A percentile compares a stretch with the other conserved stretches of the same genome.
Conservation (phyloP, 495 filamentous ascomycete genomes). For the Tuber melanosporum region DNA sequence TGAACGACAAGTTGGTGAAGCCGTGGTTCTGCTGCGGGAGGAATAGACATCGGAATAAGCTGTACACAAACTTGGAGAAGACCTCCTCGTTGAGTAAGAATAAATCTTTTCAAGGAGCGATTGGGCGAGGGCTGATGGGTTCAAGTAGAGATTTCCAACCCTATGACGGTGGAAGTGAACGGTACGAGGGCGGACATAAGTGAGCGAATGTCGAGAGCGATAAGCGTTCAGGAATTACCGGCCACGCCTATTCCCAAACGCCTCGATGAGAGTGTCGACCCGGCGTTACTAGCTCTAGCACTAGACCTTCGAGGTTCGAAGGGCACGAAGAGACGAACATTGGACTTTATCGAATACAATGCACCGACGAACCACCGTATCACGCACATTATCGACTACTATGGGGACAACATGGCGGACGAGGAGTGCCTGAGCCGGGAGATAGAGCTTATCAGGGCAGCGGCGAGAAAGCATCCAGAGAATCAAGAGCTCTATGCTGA, state of each 20-base stretch:
- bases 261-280: constrained; percentile 12
- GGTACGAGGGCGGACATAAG: constrained; percentile 14
- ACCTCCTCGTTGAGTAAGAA: constrained; percentile 7
- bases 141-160: constrained; percentile 8
- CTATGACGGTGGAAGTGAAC: constrained; percentile 11
- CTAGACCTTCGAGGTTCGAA: constrained; percentile 6
- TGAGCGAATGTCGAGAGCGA: not conserved
- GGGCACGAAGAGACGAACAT: constrained; percentile 6
- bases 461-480: constrained; percentile 17
- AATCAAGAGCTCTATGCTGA: constrained; percentile 13
- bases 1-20: constrained; percentile 7
- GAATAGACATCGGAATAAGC: constrained; percentile 11
- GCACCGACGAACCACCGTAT: constrained; percentile 8
- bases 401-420: constrained; percentile 15
- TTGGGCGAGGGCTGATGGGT: constrained; percentile 6
- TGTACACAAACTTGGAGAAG: constrained; percentile 16
- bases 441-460: constrained; percentile 17
- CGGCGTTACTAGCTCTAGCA: constrained; percentile 9
- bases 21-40: constrained; percentile 15
- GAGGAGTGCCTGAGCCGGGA: constrained; percentile 9
- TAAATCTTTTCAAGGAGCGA: not conserved
- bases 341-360: constrained; percentile 16
- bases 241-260: constrained; percentile 12
- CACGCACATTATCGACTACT: constrained; percentile 23
- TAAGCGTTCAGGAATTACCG: constrained; percentile 14